Conservation (phyloP, 768 basidiomycete species). For the Pholiota molesta region DNA sequence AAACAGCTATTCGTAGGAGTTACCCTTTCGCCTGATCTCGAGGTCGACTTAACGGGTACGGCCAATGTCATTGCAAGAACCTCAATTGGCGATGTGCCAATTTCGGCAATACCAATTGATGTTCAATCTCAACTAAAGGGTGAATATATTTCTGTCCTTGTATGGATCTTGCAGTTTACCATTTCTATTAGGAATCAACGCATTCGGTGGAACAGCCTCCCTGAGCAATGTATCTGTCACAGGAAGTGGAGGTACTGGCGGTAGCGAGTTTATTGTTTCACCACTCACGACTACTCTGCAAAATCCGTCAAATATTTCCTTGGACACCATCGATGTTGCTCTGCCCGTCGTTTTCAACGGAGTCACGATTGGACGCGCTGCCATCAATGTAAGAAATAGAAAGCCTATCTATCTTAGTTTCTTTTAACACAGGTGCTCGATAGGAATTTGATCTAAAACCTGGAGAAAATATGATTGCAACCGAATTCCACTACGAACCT, state of each 20-base stretch:
- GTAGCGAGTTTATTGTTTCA: constrained; percentile 57
- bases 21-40: constrained; percentile 47
- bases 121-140: constrained; percentile 61
- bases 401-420: background rate
- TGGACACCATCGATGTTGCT: constrained; percentile 58
- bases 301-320: constrained; percentile 71
- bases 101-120: constrained; percentile 64
- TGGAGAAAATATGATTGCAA: constrained; percentile 51
- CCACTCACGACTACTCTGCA: constrained; percentile 60
- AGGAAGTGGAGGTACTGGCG: constrained; percentile 68
- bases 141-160: constrained; percentile 19
- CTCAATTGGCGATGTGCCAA: constrained; percentile 66
- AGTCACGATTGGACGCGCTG: constrained; percentile 60
- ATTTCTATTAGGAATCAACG: constrained; percentile 50
- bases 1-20: constrained; percentile 59
- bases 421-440: constrained; percentile 3
- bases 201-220: constrained; percentile 54
- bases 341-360: constrained; percentile 62
- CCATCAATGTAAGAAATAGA: constrained; percentile 49
- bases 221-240: constrained; percentile 61
- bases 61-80: constrained; percentile 64
- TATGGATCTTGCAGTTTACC: background rate
- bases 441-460: constrained; percentile 62
- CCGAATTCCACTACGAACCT: constrained; percentile 74
- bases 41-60: constrained; percentile 55